Base-by-base conservation (phyloP, 164 flowering plant genomes). In the Stephania cephalantha region DNA sequence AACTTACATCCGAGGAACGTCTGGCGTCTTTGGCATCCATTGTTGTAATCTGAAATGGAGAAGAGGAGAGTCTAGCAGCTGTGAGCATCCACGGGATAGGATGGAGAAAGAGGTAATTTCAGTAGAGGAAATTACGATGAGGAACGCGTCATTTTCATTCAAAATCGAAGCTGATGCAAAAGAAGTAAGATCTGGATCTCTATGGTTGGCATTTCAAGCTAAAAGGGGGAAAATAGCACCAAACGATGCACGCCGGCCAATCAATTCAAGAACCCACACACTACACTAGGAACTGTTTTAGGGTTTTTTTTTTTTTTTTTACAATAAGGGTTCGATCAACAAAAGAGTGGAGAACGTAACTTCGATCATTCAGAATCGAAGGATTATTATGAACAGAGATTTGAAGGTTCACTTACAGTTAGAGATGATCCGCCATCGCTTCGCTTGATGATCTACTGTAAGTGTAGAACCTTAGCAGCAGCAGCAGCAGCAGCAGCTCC, bases 1-100 rank as follows among this genome's bases (percentile, higher is more conserved):
- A 35, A 69, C 77, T 69, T 69, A 75, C 77, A 75, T 68, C 72
- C 58, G 44, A 68, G 10, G 58, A 9, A 53, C 20, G 22, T 58
- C 68, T 44, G 8, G 4, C 72, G 55, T 35, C 31, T 10, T 44
- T 48, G 20, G 58, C 64, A 72, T 75, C 77, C 77, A 75, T 69
- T 71, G 3, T 22, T 55, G 68, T 44, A 75, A 69, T 12, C 69
- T 35, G 31, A 69, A 30, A 12, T 52, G 31, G 9, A 46, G 17
- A 46, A 30, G 20, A 68, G 42, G 44, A 46, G 42, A 2, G 42
- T 22, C 18, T 15, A 68, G 46, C n/a, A 35, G 6, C 64, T 58
- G 64, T 15, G 3, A 58, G 5, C 55, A 50, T 11, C 11, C 13
- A 50, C 55, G 55, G 15, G 11, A 7, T 9, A 35, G 42, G 42